Conservation (phyloP, 2,329 filamentous ascomycete genomes). For the Cordyceps javanica region DNA sequence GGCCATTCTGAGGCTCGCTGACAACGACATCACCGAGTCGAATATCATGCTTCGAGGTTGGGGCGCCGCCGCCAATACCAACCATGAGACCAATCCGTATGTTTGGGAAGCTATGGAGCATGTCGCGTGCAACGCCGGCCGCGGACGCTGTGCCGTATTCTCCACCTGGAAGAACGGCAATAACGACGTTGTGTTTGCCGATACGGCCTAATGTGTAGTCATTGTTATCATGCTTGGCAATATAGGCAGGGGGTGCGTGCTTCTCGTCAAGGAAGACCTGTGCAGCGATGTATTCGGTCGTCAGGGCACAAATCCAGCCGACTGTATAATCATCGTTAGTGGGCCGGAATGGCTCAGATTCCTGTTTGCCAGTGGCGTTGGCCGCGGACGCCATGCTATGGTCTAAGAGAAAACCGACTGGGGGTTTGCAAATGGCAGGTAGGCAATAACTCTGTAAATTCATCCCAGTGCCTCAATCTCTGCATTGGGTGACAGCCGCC, state of each 20-base stretch:
- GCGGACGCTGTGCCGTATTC: background rate
- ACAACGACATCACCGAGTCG: background rate
- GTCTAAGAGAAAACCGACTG: no score
- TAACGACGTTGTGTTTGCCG: background rate
- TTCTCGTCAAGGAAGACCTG: background rate
- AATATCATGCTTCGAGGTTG: background rate
- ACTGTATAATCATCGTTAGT: slow-evolving; percentile 8
- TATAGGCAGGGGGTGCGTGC: background rate
- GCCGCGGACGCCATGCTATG: background rate
- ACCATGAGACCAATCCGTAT: background rate
- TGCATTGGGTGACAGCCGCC: no score
- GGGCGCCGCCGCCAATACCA: background rate
- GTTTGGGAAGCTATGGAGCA: background rate
- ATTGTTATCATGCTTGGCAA: background rate
- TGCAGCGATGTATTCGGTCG: background rate
- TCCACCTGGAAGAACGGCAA: background rate
- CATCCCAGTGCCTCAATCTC: no score
- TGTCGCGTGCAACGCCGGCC: background rate
- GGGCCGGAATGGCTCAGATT: no score
- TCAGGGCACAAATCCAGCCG: background rate
- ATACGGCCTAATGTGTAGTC: background rate
- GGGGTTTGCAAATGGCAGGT: no score
- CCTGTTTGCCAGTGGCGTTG: background rate
- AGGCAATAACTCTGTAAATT: no score
- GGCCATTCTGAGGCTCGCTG: background rate